phyloP scores from a whole-genome alignment of 805 yeast species.

The Kockiozyma suomiensis region DNA sequence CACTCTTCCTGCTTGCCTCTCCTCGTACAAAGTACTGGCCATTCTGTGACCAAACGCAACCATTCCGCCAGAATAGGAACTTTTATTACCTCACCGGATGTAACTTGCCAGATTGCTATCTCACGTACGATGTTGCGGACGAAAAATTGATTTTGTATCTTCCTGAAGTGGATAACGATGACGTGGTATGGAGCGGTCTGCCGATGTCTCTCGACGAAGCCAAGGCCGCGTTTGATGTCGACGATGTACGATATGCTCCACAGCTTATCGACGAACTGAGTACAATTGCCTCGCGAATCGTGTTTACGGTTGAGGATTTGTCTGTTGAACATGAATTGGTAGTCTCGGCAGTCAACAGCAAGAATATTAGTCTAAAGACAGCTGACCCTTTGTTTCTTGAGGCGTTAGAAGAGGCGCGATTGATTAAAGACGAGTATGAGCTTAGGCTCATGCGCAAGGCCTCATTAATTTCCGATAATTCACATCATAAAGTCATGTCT shows the following conservation, averaged over 20 bases:
- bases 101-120: slow-evolving; percentile 73
- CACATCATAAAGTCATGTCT: slow-evolving; percentile 90
- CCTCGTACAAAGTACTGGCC: slow-evolving; percentile 49
- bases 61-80: slow-evolving; percentile 87
- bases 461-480: slow-evolving; percentile 78
- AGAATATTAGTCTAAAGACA: not conserved
- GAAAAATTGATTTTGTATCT: slow-evolving; percentile 71
- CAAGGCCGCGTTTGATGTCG: slow-evolving; percentile 68
- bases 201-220: slow-evolving; percentile 76
- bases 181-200: slow-evolving; percentile 94
- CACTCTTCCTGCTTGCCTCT: slow-evolving; percentile 24
- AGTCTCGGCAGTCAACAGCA: not conserved
- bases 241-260: slow-evolving; percentile 67
- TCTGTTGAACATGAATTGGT: slow-evolving; percentile 23
- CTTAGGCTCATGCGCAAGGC: slow-evolving; percentile 77
- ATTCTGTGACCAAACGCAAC: slow-evolving; percentile 67
- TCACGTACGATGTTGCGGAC: slow-evolving; percentile 56
- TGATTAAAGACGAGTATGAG: slow-evolving; percentile 83
- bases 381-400: slow-evolving; percentile 42
- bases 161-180: slow-evolving; percentile 84
- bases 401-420: slow-evolving; percentile 85
- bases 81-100: slow-evolving; percentile 86
- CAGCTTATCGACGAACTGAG: slow-evolving; percentile 48
- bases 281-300: slow-evolving; percentile 7
- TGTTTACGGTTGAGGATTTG: slow-evolving; percentile 37